Evolutionary conservation across 2,329 filamentous ascomycete species (phyloP), one percentile per base, ranked within the genome.

Genomic region (Penicillium expansum): DNA sequence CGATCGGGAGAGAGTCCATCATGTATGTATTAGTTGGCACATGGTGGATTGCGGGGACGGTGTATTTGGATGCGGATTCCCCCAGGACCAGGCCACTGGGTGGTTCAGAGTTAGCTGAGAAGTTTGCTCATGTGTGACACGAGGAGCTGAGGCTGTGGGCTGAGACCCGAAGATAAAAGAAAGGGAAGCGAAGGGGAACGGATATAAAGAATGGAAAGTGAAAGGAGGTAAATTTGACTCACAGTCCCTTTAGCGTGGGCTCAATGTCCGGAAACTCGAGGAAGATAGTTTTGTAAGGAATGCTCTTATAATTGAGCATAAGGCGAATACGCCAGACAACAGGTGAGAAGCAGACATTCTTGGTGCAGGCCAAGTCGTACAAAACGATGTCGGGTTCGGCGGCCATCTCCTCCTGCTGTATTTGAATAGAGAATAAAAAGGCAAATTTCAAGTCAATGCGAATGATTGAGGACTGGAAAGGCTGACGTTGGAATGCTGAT

Each of bases 241-340:
- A 78, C 75, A 77, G 67, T 29, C 47, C 67, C 67, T 75, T 73
- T n/a, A 78, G 61, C 2, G 74, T 76, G 3, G 72, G 70, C 58
- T 76, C 74, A 59, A 79, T 78, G 45, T 79, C 76, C 1, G 71
- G 73, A 52, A 78, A 77, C 54, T 77, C 75, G 29, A 79, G 69
- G 50, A 77, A 79, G 52, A 76, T 48, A 8, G 75, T 77, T 39
- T 48, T 68, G 62, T 77, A 78, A 18, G 75, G 68, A 29, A 79
- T 71, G 1, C 67, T 47, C 63, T 78, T 78, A 51, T 77, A 78
- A 60, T 77, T 78, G 18, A 79, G 74, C 67, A 78, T 71, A 20
- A 79, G 64, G 53, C 77, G 75, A 60, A 76, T 76, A 48, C 74
- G 72, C 75, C 75, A 78, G 55, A 76, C 74, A 37, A 62, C 62